Evolutionary conservation across 768 basidiomycete genomes (phyloP).

Genomic region (Trametes sanguinea): DNA sequence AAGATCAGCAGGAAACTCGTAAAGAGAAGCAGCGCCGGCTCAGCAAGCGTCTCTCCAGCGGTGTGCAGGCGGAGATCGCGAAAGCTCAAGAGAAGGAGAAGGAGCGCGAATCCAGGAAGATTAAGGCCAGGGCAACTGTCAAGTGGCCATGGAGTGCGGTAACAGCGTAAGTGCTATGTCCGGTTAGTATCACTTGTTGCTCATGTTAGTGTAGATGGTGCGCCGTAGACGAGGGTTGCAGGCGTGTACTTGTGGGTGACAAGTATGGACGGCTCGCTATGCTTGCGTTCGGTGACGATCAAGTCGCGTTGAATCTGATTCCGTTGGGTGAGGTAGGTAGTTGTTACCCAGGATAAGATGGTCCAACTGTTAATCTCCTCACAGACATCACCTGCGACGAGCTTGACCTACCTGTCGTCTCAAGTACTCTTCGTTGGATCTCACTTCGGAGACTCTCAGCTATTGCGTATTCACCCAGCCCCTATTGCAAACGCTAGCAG

Average conservation of each 20-base stretch:
- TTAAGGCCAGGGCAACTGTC: conserved; percentile 56
- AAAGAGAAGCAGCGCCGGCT: conserved; percentile 55
- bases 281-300: conserved; percentile 53
- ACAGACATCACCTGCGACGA: conserved; percentile 71
- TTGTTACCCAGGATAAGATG: background rate
- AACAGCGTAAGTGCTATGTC: conserved; percentile 53
- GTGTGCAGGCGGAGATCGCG: conserved; percentile 41
- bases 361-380: conserved; percentile 10
- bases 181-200: background rate
- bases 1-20: conserved; percentile 51
- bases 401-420: conserved; percentile 69
- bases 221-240: conserved; percentile 45
- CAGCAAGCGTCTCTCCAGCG: conserved; percentile 52
- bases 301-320: conserved; percentile 51
- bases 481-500: conserved; percentile 43
- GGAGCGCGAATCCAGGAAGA: conserved; percentile 52
- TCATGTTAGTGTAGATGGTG: conserved; percentile 47
- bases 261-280: conserved; percentile 68
- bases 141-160: conserved; percentile 81
- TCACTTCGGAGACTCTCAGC: conserved; percentile 78
- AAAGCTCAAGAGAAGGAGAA: conserved; percentile 59
- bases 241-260: conserved; percentile 67
- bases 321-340: conserved; percentile 70
- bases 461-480: conserved; percentile 57
- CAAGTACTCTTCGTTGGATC: conserved; percentile 80